phyloP scores from a whole-genome alignment of 2,329 filamentous ascomycete species.

The Chrysosporium queenslandicum region DNA sequence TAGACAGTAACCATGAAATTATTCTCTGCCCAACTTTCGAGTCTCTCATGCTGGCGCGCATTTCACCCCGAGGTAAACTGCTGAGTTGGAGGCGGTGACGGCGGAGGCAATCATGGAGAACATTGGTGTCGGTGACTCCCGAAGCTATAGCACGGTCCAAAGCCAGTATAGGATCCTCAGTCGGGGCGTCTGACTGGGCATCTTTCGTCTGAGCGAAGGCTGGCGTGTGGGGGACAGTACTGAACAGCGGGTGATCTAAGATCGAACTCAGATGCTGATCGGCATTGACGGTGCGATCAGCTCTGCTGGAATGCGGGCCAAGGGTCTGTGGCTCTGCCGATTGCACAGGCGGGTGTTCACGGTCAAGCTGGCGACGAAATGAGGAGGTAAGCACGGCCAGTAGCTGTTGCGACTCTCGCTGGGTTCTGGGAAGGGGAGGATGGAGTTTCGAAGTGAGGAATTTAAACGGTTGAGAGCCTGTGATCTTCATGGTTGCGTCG shows the following conservation, averaged over 20 bases:
- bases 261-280: constrained; percentile 33
- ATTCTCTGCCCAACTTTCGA: constrained; percentile 29
- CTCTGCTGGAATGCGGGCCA: neutral
- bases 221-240: constrained; percentile 24
- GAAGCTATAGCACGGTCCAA: constrained; percentile 34
- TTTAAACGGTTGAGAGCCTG: constrained; percentile 27
- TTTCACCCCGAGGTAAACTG: constrained; percentile 9
- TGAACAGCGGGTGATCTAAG: constrained; percentile 35
- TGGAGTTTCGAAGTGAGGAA: constrained; percentile 46
- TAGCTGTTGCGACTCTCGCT: constrained; percentile 50
- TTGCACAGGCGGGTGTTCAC: constrained; percentile 41
- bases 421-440: constrained; percentile 42
- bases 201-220: neutral
- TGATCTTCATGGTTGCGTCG: constrained; percentile 7
- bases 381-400: constrained; percentile 52
- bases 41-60: constrained; percentile 25
- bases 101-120: constrained; percentile 26
- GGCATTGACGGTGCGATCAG: constrained; percentile 19
- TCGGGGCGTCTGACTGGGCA: neutral
- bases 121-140: constrained; percentile 24
- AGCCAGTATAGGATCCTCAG: constrained; percentile 26
- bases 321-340: constrained; percentile 17
- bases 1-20: constrained; percentile 35
- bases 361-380: constrained; percentile 54
- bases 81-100: constrained; percentile 26